Evolutionary conservation across 768 basidiomycete genomes (phyloP).

Genomic region (Termitomyces sp.): DNA sequence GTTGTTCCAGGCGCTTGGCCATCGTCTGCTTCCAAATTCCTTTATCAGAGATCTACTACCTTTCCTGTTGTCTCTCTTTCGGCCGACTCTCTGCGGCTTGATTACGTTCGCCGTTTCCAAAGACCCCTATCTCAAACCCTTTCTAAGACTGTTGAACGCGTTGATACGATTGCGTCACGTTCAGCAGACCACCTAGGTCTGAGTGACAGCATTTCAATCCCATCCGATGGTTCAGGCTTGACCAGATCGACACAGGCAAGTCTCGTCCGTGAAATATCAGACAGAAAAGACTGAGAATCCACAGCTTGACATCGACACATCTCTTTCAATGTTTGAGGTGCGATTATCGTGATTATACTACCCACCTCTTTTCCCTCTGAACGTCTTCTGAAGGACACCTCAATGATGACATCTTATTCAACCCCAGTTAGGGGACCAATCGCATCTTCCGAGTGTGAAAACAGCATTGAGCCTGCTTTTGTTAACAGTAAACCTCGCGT

Average conservation of each 20-base stretch:
- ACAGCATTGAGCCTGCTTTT: neutral
- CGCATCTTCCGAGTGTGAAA: neutral
- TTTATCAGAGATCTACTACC: constrained; percentile 16
- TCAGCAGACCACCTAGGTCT: neutral
- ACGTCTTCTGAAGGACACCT: constrained; percentile 2
- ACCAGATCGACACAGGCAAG: constrained; percentile 15
- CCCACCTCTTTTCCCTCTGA: neutral
- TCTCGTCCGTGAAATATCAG: neutral
- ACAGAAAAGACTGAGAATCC: neutral
- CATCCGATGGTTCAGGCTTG: constrained; percentile 16
- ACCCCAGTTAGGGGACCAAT: neutral
- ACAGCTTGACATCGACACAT: constrained; percentile 3
- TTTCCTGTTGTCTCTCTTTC: constrained; percentile 11
- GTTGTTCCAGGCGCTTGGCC: constrained; percentile 43
- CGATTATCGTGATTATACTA: neutral
- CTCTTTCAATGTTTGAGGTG: neutral
- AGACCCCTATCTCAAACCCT: constrained; percentile 18
- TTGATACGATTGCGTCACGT: neutral
- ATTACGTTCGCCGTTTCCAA: constrained; percentile 22
- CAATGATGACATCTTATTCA: neutral
- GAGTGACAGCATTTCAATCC: constrained; percentile 4
- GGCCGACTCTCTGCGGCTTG: constrained; percentile 16
- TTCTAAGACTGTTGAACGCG: constrained; percentile 1
- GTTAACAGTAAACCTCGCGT: constrained; percentile 2
- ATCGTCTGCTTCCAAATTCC: constrained; percentile 8